phyloP scores from a whole-genome alignment of 2,329 filamentous ascomycete species.

The Neonectria neomacrospora region DNA sequence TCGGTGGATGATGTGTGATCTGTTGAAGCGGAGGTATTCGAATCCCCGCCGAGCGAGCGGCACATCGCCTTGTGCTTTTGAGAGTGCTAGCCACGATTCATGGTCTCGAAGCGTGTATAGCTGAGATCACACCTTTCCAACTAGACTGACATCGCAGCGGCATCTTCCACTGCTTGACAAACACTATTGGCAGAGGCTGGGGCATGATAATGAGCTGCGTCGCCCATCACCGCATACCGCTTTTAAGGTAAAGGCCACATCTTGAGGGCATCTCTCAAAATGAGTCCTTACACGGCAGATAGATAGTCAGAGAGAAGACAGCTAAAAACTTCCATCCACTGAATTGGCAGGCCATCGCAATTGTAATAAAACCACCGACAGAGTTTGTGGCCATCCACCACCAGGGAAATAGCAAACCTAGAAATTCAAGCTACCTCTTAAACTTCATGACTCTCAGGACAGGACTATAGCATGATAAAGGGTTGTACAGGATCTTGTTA shows the following conservation, averaged over 20 bases:
- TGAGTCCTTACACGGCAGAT: constrained; percentile 21
- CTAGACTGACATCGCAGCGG: constrained; percentile 26
- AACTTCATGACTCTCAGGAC: too few relatives aligned
- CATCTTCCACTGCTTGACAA: constrained; percentile 37
- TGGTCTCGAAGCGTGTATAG: background rate
- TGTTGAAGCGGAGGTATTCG: constrained; percentile 19
- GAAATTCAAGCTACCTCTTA: too few relatives aligned
- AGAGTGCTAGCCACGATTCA: background rate
- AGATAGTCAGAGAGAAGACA: constrained; percentile 31
- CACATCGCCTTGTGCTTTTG: constrained; percentile 20
- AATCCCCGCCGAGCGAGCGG: constrained; percentile 1
- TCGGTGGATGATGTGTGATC: constrained; percentile 15
- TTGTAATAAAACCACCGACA: too few relatives aligned
- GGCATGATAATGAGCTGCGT: constrained; percentile 35
- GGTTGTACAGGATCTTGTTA: too few relatives aligned
- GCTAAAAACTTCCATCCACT: too few relatives aligned
- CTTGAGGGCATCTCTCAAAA: constrained; percentile 31
- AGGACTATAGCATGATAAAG: too few relatives aligned
- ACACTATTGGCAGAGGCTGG: constrained; percentile 36
- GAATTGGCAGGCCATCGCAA: too few relatives aligned
- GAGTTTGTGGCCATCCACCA: too few relatives aligned
- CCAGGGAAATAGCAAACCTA: too few relatives aligned
- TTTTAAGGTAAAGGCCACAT: constrained; percentile 31
- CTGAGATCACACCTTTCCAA: background rate
- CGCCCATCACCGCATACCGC: constrained; percentile 26